Evolutionary conservation across 495 filamentous ascomycete species (phyloP).

Genomic region (Rhypophila decipiens): DNA sequence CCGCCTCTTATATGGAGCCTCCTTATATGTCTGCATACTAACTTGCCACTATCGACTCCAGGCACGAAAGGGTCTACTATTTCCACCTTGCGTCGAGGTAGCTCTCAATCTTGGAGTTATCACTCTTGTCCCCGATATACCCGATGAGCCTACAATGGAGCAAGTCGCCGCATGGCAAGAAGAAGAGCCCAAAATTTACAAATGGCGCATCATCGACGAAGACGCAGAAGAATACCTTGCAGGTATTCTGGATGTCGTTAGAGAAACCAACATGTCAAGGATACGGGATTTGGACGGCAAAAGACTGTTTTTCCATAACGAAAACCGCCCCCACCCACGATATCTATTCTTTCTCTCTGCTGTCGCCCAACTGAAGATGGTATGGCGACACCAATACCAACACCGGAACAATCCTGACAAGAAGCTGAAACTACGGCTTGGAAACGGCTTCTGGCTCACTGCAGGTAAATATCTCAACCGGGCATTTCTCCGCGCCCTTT

Average conservation of each 20-base stretch:
- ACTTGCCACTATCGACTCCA: neutral
- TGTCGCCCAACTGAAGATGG: slow-evolving; percentile 11
- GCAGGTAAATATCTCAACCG: slow-evolving; percentile 13
- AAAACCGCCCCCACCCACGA: slow-evolving; percentile 13
- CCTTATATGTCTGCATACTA: neutral
- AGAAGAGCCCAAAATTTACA: slow-evolving; percentile 3
- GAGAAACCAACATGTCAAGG: neutral
- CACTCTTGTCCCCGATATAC: slow-evolving; percentile 15
- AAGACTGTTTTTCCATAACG: slow-evolving; percentile 14
- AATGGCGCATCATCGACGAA: slow-evolving; percentile 7
- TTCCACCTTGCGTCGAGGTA: slow-evolving; percentile 6
- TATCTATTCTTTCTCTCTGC: slow-evolving; percentile 18
- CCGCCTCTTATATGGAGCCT: neutral
- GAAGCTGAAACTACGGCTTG: slow-evolving; percentile 11
- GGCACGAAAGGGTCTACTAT: slow-evolving; percentile 14
- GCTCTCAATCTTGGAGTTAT: slow-evolving; percentile 16
- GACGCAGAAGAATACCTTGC: slow-evolving; percentile 1
- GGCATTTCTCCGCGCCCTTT: slow-evolving; percentile 16
- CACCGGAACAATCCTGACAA: neutral
- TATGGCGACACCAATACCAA: slow-evolving; percentile 13
- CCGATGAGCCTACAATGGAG: slow-evolving; percentile 4
- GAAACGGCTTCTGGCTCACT: slow-evolving; percentile 9
- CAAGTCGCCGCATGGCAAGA: slow-evolving; percentile 1
- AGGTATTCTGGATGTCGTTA: neutral
- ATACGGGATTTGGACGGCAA: slow-evolving; percentile 9